phyloP scores from a whole-genome alignment of 352 stramenopile genomes.

The Globisporangium lucens region DNA sequence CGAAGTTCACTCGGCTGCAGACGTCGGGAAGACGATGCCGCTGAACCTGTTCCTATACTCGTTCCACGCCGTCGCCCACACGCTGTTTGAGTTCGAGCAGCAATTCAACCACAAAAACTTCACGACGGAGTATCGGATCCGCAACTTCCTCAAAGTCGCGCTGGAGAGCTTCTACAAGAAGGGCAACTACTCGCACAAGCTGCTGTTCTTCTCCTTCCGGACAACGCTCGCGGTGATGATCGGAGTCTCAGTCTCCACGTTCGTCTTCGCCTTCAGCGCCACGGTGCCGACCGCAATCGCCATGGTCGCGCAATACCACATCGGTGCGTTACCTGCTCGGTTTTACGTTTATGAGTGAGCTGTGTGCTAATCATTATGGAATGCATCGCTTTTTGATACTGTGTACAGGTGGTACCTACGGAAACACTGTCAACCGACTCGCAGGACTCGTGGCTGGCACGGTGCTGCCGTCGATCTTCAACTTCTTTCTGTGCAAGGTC shows the following conservation, averaged over 20 bases:
- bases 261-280: slow-evolving; percentile 69
- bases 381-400: background rate
- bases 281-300: slow-evolving; percentile 65
- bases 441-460: slow-evolving; percentile 62
- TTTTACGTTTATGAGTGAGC: background rate
- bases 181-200: slow-evolving; percentile 38
- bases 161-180: slow-evolving; percentile 33
- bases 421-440: slow-evolving; percentile 64
- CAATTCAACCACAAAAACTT: slow-evolving; percentile 77
- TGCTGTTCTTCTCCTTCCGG: slow-evolving; percentile 57
- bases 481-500: slow-evolving; percentile 69
- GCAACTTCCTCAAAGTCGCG: slow-evolving; percentile 48
- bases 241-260: slow-evolving; percentile 57
- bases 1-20: slow-evolving; percentile 39
- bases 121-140: slow-evolving; percentile 40
- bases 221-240: slow-evolving; percentile 63
- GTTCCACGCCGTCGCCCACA: slow-evolving; percentile 65
- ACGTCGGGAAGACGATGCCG: slow-evolving; percentile 67
- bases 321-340: slow-evolving; percentile 21
- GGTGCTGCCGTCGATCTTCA: slow-evolving; percentile 66
- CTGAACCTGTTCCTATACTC: slow-evolving; percentile 83
- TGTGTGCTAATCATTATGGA: background rate
- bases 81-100: slow-evolving; percentile 59
- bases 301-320: slow-evolving; percentile 65
- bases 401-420: slow-evolving; percentile 50